Evolutionary conservation across 306 rosid species (phyloP).

Genomic region (Lathyrus tuberosus): DNA sequence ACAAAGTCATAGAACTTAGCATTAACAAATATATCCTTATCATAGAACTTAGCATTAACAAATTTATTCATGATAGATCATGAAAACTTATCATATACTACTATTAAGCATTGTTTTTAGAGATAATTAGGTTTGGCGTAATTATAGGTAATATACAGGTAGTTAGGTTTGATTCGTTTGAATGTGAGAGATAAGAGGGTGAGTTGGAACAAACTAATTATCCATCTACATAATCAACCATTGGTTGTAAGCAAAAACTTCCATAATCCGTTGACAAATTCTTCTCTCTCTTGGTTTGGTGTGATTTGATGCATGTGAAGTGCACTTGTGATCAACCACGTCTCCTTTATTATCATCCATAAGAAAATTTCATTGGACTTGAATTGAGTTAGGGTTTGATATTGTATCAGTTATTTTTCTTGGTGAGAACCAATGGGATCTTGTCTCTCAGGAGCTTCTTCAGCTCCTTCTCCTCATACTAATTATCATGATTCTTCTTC

Average conservation of each 20-base stretch:
- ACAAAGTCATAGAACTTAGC: too few relatives aligned
- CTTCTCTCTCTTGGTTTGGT: neutral
- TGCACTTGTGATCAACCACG: conserved; percentile 2
- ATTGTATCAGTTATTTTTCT: neutral
- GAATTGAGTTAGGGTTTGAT: neutral
- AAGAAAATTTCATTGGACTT: neutral
- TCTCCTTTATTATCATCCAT: neutral
- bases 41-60: neutral
- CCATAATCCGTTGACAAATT: neutral
- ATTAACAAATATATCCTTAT: too few relatives aligned
- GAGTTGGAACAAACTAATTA: neutral
- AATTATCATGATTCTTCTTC: neutral
- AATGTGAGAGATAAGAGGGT: neutral
- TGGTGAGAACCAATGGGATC: conserved; percentile 21
- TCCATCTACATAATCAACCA: neutral
- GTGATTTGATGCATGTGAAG: neutral
- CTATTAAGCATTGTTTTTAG: neutral
- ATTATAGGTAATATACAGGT: neutral
- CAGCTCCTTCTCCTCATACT: neutral
- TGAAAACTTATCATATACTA: neutral
- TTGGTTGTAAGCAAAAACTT: neutral
- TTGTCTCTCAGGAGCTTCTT: conserved; percentile 7
- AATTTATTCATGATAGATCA: neutral
- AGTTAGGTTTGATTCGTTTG: neutral
- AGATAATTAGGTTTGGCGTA: neutral